A percentile compares a stretch with the other conserved stretches of the same genome.
phyloP scores from a whole-genome alignment of 495 filamentous ascomycete genomes.

The Penicillium paxilli region DNA sequence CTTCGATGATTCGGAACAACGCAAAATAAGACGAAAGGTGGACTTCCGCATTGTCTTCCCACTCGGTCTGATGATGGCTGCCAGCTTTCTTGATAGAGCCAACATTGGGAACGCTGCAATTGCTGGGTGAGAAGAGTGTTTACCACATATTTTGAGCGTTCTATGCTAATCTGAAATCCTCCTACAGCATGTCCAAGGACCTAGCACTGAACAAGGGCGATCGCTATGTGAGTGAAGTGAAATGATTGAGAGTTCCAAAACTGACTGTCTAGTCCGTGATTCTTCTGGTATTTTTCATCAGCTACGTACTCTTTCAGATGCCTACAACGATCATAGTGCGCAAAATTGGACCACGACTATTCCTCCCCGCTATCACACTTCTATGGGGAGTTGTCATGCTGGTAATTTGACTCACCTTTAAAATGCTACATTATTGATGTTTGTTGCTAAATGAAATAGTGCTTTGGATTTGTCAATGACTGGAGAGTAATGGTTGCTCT shows the following conservation, averaged over 20 bases:
- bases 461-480: conserved; percentile 45
- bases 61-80: background rate
- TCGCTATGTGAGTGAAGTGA: background rate
- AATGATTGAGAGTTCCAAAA: background rate
- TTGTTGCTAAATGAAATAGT: background rate
- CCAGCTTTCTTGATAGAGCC: background rate
- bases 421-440: background rate
- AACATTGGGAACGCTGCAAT: background rate
- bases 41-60: background rate
- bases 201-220: background rate
- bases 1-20: background rate
- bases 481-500: conserved; percentile 50
- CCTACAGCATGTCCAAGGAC: background rate
- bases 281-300: conserved; percentile 8
- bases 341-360: conserved; percentile 9
- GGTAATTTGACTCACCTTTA: background rate
- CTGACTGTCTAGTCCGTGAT: conserved; percentile 1
- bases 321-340: background rate
- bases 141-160: background rate
- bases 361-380: conserved; percentile 6
- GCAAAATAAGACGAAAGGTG: background rate
- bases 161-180: background rate
- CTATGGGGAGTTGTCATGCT: conserved; percentile 12
- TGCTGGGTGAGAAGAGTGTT: background rate
- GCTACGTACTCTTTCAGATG: conserved; percentile 8